Evolutionary conservation across 2,329 filamentous ascomycete genomes (phyloP), one percentile per base, ranked within the genome.

Genomic region (Verticillium alfalfae): DNA sequence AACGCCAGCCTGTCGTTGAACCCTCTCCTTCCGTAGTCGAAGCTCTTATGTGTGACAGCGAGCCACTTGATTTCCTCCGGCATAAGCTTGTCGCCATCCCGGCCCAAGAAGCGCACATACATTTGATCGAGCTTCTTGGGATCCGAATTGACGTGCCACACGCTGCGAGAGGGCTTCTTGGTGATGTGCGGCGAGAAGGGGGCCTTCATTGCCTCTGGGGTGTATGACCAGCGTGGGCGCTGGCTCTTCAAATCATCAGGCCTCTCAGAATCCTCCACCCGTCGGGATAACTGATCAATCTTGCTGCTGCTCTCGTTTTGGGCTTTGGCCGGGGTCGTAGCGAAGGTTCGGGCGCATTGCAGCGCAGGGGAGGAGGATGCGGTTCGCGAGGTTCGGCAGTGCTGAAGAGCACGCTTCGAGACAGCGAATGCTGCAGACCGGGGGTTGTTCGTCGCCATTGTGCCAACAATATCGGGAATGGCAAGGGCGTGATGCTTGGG

Each of bases 1-100:
- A 91, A 93, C n/a, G 93, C 91, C 75, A 99, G 80, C 65, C 92
- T 86, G 71, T 97, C 94, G 74, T 99, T 99, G 79, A 94, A 97
- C 1, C 94, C 94, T 81, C 93, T 88, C 71, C 92, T 84, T 59
- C 93, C 95, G 72, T 98, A 93, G 73, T 99, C 94, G 72, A 97
- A 98, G 77, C 93, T 97, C 85, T 98, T 98, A 76, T 98, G 95
- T 67, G 95, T 99, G 61, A 99, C 86, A 36, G 93, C 93, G 70
- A 98, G 80, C 95, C 95, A 99, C 79, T 97, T 98, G 65, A 95
- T 82, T 78, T 99, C 94, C 16, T 97, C 93, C 2, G 90, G 88
- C 62, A 99, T 81, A 73, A 95, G 74, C 68, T 84, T 85, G 67
- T 90, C 85, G 62, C 91, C 91, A 56, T 84, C 87, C 56, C 80